A percentile compares a stretch with the other conserved stretches of the same genome.
phyloP scores from a whole-genome alignment of 768 basidiomycete species.

The Pulveroboletus frians region DNA sequence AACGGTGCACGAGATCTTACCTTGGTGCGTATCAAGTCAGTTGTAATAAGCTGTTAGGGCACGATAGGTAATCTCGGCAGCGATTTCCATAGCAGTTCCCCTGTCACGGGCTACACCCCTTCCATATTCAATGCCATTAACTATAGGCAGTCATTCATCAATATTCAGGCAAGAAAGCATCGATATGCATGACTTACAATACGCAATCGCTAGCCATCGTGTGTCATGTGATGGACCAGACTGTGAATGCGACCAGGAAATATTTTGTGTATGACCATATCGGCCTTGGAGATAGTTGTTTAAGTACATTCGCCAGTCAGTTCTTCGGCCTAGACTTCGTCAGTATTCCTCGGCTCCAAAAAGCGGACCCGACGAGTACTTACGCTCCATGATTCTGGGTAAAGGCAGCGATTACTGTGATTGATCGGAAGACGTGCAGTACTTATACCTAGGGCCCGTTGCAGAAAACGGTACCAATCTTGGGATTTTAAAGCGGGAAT shows the following conservation, averaged over 20 bases:
- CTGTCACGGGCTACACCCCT: conserved; percentile 23
- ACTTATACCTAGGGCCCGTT: conserved; percentile 7
- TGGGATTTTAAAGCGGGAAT: conserved; percentile 21
- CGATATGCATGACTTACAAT: conserved; percentile 15
- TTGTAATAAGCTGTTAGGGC: conserved; percentile 21
- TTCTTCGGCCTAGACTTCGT: conserved; percentile 15
- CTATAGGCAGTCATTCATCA: conserved; percentile 10
- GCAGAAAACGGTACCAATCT: neutral
- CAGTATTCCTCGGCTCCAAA: neutral
- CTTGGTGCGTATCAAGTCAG: conserved; percentile 9
- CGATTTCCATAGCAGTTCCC: conserved; percentile 28
- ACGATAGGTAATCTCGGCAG: conserved; percentile 23
- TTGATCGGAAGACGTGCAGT: neutral
- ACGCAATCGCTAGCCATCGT: conserved; percentile 22
- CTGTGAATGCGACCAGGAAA: conserved; percentile 21
- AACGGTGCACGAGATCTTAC: neutral
- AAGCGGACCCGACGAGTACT: neutral
- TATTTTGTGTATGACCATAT: conserved; percentile 25
- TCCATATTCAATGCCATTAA: conserved; percentile 26
- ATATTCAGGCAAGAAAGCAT: neutral
- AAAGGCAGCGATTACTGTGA: neutral
- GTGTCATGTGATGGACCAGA: conserved; percentile 23
- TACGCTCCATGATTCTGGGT: conserved; percentile 15
- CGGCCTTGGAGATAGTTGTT: conserved; percentile 31
- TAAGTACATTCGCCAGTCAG: conserved; percentile 26